Evolutionary conservation across 2,329 filamentous ascomycete species (phyloP).

Genomic region (Neophaeococcomyces mojaviensis): DNA sequence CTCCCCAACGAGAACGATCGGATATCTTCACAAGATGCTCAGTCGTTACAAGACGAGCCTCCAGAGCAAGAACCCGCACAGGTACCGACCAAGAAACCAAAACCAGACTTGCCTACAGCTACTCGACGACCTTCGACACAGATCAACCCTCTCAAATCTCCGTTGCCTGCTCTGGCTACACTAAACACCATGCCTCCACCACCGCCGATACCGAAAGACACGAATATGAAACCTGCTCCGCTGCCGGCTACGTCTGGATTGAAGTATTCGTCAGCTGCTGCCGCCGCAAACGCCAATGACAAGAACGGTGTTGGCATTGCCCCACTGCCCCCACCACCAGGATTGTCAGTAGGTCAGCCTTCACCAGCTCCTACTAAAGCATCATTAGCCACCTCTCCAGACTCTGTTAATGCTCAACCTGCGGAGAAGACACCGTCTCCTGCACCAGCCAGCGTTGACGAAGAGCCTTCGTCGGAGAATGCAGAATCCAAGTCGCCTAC

Average conservation of each 20-base stretch:
- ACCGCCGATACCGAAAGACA: conserved; percentile 41
- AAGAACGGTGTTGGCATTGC: conserved; percentile 85
- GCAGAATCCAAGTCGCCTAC: conserved; percentile 46
- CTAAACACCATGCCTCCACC: conserved; percentile 56
- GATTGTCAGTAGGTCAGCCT: conserved; percentile 35
- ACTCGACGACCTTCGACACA: conserved; percentile 75
- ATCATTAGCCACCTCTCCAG: conserved; percentile 53
- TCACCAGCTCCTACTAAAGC: conserved; percentile 42
- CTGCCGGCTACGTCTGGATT: conserved; percentile 75
- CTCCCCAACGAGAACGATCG: conserved; percentile 73
- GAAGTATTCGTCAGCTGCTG: conserved; percentile 94
- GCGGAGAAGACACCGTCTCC: conserved; percentile 34
- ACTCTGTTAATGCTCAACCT: conserved; percentile 42
- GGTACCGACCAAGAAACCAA: conserved; percentile 49
- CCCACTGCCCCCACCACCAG: conserved; percentile 83
- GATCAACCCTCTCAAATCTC: conserved; percentile 62
- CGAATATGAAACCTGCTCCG: conserved; percentile 85
- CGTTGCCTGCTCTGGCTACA: conserved; percentile 76
- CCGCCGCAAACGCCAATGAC: conserved; percentile 83
- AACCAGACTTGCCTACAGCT: conserved; percentile 50
- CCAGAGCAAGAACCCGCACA: conserved; percentile 47
- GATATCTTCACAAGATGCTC: conserved; percentile 88
- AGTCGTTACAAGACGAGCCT: conserved; percentile 78
- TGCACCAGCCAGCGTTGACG: conserved; percentile 24
- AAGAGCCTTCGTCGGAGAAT: conserved; percentile 30